Evolutionary conservation across 257 asterid species (phyloP).

Genomic region (Solanum acaule): DNA sequence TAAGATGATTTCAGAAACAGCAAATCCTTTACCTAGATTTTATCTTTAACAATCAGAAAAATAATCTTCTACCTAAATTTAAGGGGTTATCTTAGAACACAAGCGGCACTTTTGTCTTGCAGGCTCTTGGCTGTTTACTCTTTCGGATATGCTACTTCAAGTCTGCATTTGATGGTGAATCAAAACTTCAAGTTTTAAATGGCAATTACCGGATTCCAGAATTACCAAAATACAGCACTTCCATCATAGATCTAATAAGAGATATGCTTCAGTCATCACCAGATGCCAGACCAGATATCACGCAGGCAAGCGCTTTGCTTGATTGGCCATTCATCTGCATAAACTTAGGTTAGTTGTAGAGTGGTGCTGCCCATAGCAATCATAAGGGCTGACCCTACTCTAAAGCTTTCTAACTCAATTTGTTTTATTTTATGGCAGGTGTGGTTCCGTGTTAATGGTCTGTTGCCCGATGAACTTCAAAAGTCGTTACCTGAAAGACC

Average conservation of each 20-base stretch:
- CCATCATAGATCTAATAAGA: conserved; percentile 59
- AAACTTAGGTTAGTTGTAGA: conserved; percentile 81
- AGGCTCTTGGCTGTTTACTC: conserved; percentile 98
- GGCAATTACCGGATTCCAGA: conserved; percentile 96
- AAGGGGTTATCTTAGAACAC: background rate
- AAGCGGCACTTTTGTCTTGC: background rate
- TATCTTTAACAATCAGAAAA: background rate
- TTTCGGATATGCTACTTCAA: conserved; percentile 91
- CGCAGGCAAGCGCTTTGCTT: conserved; percentile 98
- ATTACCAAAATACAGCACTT: conserved; percentile 68
- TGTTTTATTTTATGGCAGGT: conserved; percentile 42
- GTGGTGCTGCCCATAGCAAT: conserved; percentile 43
- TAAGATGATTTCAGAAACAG: background rate
- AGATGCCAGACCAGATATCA: conserved; percentile 87
- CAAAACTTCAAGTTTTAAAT: conserved; percentile 89
- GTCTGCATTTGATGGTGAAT: conserved; percentile 96
- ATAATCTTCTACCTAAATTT: background rate
- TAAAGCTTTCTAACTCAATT: conserved; percentile 21
- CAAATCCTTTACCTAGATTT: background rate
- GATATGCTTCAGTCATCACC: conserved; percentile 91
- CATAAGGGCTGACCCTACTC: conserved; percentile 41
- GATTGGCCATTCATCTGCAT: conserved; percentile 88
- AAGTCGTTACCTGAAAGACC: conserved; percentile 78
- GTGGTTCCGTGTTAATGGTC: conserved; percentile 89
- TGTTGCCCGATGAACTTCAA: conserved; percentile 72